Evolutionary conservation across 371 early-diverging fungal species (phyloP), one percentile per base, ranked within the genome.

Genomic region (Blakeslea trispora): DNA sequence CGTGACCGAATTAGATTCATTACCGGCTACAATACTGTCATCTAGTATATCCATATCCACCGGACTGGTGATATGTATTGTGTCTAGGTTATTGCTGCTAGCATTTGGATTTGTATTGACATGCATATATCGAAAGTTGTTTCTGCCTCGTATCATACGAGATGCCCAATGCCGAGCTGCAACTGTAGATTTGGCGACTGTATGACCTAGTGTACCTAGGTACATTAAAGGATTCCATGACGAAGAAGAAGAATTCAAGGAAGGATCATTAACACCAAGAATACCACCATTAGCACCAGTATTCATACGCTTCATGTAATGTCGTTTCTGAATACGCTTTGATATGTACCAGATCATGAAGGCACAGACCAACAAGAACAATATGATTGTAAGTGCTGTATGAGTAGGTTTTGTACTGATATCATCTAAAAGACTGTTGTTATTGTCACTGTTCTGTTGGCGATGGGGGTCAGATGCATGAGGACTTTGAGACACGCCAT

Each of bases 221-320:
- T 43, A 50, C 3, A 18, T 21, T 2, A 58, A 6, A 28, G 63
- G 58, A 10, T 57, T 57, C 14, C 45, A 32, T 14, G 14, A 4
- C 45, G 28, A 28, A 28, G 28, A 28, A 28, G 28, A 28, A 7
- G 7, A 7, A 28, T 28, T 28, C 7, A 28, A 28, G 7, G 28
- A 28, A 28, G 28, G 7, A 7, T 28, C 28, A 7, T 28, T 28
- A 7, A 28, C 28, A 3, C 76, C 76, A 34, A 75, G 45, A 9
- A 72, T 47, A n/a, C 76, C 76, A n/a, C 72, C 74, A 32, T 59
- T 63, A 13, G 65, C 42, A 18, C 72, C 67, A 2, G 50, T 31
- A 31, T 63, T 63, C 37, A 54, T 51, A 47, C 63, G 49, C 4
- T 53, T 53, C 28, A 28, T 28, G 21, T 46, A 34, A 15, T 60